Base-by-base conservation (phyloP, 768 basidiomycete species). In the Suillus bovinus region DNA sequence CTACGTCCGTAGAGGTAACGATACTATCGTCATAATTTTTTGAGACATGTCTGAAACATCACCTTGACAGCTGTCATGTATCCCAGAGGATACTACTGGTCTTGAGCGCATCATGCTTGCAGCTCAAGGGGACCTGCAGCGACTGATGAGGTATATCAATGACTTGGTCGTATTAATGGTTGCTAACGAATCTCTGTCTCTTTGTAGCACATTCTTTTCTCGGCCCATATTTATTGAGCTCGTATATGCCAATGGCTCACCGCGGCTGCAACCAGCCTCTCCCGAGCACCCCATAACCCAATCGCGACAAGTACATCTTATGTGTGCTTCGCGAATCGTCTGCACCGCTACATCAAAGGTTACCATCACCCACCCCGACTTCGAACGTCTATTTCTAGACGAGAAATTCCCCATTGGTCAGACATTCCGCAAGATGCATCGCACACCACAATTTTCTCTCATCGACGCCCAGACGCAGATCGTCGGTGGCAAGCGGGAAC, bases 321-420 rank as follows among this genome's bases (percentile, higher is more conserved):
- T 82, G 63, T 88, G 86, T 68, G 76, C 72, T 3, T 78, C 77
- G 5, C 80, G 78, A 60, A 75, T 79, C 20, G 80, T 84, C 27
- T 87, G 86, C 73, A 78, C 80, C 22, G 85, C 86, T 10, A 87
- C 85, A 0, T 87, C 85, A 39, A 82, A 79, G 1, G 85, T 88
- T 34, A 80, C 78, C 62, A 80, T 87, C 62, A 81, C 81, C 1
- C 80, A 81, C 2, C 77, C 83, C 0, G 68, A 76, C 20, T 77
- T 78, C 61, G 86, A 84, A 17, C 78, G 78, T 61, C 80, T 86
- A 44, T 84, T 88, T 72, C 78, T 88, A 14, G 82, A 83, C 61
- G 84, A 86, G 61, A 82, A 81, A 60, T 86, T 80, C 61, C 82
- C 83, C 11, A 82, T 87, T 39, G 87, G 86, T 0, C 87, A 88